These are phyloP conservation scores for Trichosanthes truncata DNA, from an alignment of 306 rosid genomes.

Conservation along the genomic window DNA sequence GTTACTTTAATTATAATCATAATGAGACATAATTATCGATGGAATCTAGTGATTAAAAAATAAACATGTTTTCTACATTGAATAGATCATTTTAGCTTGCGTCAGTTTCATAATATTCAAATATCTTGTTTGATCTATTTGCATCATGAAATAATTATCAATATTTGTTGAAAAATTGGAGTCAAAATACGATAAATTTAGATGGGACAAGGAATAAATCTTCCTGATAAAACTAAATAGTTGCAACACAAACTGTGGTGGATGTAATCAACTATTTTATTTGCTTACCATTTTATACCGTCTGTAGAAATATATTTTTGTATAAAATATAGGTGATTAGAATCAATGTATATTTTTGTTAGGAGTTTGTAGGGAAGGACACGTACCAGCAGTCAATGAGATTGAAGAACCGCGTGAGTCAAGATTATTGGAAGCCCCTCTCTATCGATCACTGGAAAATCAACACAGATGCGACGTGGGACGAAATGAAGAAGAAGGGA, in stretches of 20 bases:
- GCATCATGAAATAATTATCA: background rate
- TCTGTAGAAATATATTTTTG: background rate
- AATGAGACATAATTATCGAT: background rate
- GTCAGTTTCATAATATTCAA: background rate
- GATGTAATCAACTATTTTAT: background rate
- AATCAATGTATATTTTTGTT: too few species aligned
- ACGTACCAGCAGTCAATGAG: too few species aligned
- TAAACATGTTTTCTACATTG: background rate
- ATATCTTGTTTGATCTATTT: background rate
- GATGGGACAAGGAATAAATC: background rate
- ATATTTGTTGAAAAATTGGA: background rate
- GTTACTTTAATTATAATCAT: background rate
- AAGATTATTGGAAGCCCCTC: too few species aligned
- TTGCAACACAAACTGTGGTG: background rate
- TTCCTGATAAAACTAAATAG: background rate
- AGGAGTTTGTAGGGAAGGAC: too few species aligned
- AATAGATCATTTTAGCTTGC: background rate
- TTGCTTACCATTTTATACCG: too few species aligned
- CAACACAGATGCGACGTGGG: too few species aligned
- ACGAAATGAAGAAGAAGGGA: too few species aligned
- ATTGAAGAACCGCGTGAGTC: too few species aligned
- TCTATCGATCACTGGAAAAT: too few species aligned
- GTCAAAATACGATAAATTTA: background rate
- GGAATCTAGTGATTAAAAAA: background rate
- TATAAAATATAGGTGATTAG: background rate